Base-by-base conservation (phyloP, 108 stramenopile genomes). In the Thalassiosira profunda region DNA sequence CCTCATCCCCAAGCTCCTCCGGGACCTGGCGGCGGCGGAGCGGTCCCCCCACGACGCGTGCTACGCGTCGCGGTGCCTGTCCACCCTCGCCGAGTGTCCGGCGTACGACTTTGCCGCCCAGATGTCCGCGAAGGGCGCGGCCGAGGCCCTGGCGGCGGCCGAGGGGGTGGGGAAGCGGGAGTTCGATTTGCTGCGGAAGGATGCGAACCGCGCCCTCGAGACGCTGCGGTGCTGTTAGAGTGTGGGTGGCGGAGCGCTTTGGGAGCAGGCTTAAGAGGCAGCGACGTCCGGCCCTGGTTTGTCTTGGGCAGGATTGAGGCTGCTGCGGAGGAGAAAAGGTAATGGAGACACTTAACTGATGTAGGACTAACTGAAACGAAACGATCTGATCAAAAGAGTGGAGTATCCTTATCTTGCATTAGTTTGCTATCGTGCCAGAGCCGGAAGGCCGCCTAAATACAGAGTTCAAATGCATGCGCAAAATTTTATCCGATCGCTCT, bases 111-210 rank as follows among this genome's bases (percentile, higher is more conserved):
- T 82, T n/a, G 58, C 49, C 2, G 23, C 43, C 1, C 45, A 58
- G 9, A 76, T 89, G 42, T 48, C 68, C 23, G 71, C 70, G 30
- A 47, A 68, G 37, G 71, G 60, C 9, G 81, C 71, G 25, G 58
- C 55, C 10, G 70, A 70, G n/a, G 76, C 76, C 15, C 55, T 86
- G 18, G 60, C 65, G 61, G 44, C 45, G 26, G 86, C 89, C 6
- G 52, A 80, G 46, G 21, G 62, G 26, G 76, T 85, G 5, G 90
- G 87, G 4, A 37, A 36, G 43, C 33, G 46, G 40, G 59, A 80
- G 23, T 85, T 89, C 68, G 86, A 83, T n/a, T 59, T 87, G 54
- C 57, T 91, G 44, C 74, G 73, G 20, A 61, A 38, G 40, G 87
- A 91, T 67, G 71, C 79, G 12, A 63, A 57, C 36, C 71, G 62